Conservation (phyloP, 257 asterid genomes). For the Solanum verrucosum region DNA sequence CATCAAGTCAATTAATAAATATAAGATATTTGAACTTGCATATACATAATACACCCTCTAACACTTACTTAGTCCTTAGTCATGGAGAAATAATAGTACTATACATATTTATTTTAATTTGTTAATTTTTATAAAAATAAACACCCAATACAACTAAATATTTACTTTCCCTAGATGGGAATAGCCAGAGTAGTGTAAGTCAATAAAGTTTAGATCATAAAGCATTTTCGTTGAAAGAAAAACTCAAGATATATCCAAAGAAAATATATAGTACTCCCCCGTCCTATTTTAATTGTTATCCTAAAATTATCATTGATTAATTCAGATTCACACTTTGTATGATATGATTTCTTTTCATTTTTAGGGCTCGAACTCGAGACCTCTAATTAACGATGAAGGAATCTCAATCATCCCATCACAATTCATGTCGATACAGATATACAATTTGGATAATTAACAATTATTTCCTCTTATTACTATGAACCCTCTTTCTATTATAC, state of each 20-base stretch:
- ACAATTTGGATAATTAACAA: not conserved
- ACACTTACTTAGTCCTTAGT: not conserved
- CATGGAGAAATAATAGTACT: too few relatives aligned
- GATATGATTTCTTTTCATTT: not conserved
- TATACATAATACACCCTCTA: not conserved
- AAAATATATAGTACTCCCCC: not conserved
- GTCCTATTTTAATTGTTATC: not conserved
- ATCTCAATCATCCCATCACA: not conserved
- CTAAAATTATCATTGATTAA: not conserved
- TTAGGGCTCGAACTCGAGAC: fast-evolving
- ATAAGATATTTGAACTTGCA: not conserved
- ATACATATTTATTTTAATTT: too few relatives aligned
- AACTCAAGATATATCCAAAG: not conserved
- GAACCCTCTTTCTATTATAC: not conserved
- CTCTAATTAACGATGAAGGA: fast-evolving
- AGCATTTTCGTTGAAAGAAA: not conserved
- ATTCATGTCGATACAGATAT: fast-evolving
- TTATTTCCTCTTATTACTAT: not conserved
- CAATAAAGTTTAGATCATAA: not conserved
- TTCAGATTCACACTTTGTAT: not conserved
- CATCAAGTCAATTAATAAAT: not conserved
- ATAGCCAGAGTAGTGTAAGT: not conserved
- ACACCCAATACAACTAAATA: not conserved
- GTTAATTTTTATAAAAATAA: too few relatives aligned
- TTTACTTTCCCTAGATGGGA: not conserved